A percentile compares a stretch with the other conserved stretches of the same genome.
Evolutionary conservation across 2,329 filamentous ascomycete species (phyloP).

Genomic region (Penicillium sp.): DNA sequence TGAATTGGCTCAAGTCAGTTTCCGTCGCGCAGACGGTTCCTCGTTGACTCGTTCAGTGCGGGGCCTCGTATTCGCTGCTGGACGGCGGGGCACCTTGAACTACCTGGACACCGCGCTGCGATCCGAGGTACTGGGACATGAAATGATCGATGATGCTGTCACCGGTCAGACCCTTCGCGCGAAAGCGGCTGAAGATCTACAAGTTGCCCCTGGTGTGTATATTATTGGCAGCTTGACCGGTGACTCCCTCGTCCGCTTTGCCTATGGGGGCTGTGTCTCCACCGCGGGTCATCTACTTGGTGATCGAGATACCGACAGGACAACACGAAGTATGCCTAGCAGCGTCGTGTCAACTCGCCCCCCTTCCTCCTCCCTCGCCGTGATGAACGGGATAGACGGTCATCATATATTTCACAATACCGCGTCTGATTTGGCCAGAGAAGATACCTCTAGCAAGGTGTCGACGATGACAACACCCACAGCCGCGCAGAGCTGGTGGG

Average conservation of each 20-base stretch:
- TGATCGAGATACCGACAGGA: conserved; percentile 16
- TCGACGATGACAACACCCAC: conserved; percentile 11
- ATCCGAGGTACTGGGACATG: conserved; percentile 45
- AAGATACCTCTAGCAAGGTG: conserved; percentile 19
- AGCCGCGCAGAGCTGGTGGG: conserved; percentile 20
- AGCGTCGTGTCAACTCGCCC: conserved; percentile 18
- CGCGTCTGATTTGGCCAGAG: conserved; percentile 8
- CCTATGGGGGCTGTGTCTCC: conserved; percentile 58
- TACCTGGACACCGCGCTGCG: conserved; percentile 51
- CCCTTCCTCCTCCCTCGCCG: conserved; percentile 25
- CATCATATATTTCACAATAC: conserved; percentile 26
- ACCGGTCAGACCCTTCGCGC: conserved; percentile 54
- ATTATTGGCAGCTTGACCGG: conserved; percentile 60
- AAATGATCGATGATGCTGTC: conserved; percentile 35
- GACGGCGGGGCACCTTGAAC: conserved; percentile 53
- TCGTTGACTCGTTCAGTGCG: conserved; percentile 47
- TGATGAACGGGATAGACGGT: conserved; percentile 42
- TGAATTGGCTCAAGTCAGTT: conserved; percentile 39
- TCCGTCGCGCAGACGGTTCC: conserved; percentile 45
- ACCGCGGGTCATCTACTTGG: conserved; percentile 53
- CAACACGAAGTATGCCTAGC: conserved; percentile 17
- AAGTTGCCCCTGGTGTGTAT: conserved; percentile 54
- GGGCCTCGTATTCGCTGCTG: conserved; percentile 55
- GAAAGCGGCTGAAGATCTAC: conserved; percentile 52
- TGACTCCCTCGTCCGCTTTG: conserved; percentile 60